A percentile compares a stretch with the other conserved stretches of the same genome.
Evolutionary conservation across 2,329 filamentous ascomycete genomes (phyloP).

Genomic region (Alternaria panax): DNA sequence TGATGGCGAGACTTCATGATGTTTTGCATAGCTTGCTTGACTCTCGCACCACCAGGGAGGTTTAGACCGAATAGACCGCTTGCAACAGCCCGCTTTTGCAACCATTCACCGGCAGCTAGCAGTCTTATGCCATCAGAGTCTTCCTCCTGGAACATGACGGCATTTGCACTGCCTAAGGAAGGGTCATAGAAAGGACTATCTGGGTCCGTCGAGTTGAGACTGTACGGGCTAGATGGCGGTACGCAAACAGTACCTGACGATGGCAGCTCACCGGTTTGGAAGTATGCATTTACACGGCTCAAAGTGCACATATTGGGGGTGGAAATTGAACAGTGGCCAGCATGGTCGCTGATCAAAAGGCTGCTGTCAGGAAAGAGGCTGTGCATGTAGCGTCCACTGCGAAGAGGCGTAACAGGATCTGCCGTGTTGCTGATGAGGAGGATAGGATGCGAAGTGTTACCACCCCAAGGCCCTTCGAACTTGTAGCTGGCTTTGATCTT

Average conservation of each 20-base stretch:
- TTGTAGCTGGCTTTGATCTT: slow-evolving; percentile 44
- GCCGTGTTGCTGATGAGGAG: slow-evolving; percentile 65
- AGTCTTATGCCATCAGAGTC: neutral
- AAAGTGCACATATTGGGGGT: slow-evolving; percentile 48
- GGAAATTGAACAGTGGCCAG: slow-evolving; percentile 56
- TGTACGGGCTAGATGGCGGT: slow-evolving; percentile 42
- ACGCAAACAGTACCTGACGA: slow-evolving; percentile 54
- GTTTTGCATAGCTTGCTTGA: neutral
- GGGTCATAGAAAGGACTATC: slow-evolving; percentile 42
- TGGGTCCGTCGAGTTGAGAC: slow-evolving; percentile 50
- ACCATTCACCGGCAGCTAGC: neutral
- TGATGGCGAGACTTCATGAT: neutral
- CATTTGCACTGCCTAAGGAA: slow-evolving; percentile 1
- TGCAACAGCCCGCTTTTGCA: slow-evolving; percentile 10
- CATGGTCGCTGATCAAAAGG: slow-evolving; percentile 54
- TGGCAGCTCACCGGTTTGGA: slow-evolving; percentile 56
- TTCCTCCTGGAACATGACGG: neutral
- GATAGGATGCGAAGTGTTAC: slow-evolving; percentile 61
- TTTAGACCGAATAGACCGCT: slow-evolving; percentile 8
- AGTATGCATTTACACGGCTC: slow-evolving; percentile 47
- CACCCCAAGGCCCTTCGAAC: slow-evolving; percentile 40
- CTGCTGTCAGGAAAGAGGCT: slow-evolving; percentile 53
- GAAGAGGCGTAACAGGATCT: slow-evolving; percentile 67
- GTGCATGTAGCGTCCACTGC: slow-evolving; percentile 53
- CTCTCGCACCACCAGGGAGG: slow-evolving; percentile 10